A percentile compares a stretch with the other conserved stretches of the same genome.
These are phyloP conservation scores for Phytophthora ramorum DNA, from an alignment of 352 stramenopile genomes.

Conservation along the genomic window DNA sequence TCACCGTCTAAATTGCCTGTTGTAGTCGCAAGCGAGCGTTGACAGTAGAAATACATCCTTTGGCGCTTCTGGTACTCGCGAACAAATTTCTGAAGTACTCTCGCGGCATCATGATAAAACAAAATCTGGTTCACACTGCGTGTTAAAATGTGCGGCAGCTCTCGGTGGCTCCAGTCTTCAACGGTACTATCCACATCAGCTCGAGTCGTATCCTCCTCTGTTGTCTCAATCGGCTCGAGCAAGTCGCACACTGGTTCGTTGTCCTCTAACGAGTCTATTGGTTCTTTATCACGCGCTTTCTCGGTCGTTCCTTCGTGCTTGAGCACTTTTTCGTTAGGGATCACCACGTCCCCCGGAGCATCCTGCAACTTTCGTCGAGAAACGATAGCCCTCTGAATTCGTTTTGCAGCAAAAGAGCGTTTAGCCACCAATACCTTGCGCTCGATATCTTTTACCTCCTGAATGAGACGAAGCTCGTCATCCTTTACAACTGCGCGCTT, in stretches of 20 bases:
- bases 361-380: constrained; percentile 15
- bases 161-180: constrained; percentile 41
- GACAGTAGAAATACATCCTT: constrained; percentile 33
- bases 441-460: constrained; percentile 31
- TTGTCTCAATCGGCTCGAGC: neutral
- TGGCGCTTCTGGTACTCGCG: constrained; percentile 26
- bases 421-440: constrained; percentile 17
- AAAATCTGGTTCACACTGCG: constrained; percentile 34
- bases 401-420: constrained; percentile 22
- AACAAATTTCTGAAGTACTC: constrained; percentile 40
- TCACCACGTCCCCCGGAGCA: neutral
- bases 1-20: neutral
- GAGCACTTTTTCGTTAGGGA: neutral
- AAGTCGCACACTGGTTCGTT: neutral
- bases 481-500: constrained; percentile 43
- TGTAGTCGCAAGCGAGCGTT: constrained; percentile 8
- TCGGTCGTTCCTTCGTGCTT: neutral
- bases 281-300: constrained; percentile 3
- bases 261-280: neutral
- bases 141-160: constrained; percentile 49
- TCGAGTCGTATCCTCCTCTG: constrained; percentile 14
- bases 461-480: constrained; percentile 42
- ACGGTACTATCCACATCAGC: constrained; percentile 27
- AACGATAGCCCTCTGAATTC: constrained; percentile 28
- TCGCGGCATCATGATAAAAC: constrained; percentile 34